A percentile compares a stretch with the other conserved stretches of the same genome.
These are phyloP conservation scores for Plasmodium relictum DNA, from an alignment of 169 alveolate genomes.

Conservation along the genomic window DNA sequence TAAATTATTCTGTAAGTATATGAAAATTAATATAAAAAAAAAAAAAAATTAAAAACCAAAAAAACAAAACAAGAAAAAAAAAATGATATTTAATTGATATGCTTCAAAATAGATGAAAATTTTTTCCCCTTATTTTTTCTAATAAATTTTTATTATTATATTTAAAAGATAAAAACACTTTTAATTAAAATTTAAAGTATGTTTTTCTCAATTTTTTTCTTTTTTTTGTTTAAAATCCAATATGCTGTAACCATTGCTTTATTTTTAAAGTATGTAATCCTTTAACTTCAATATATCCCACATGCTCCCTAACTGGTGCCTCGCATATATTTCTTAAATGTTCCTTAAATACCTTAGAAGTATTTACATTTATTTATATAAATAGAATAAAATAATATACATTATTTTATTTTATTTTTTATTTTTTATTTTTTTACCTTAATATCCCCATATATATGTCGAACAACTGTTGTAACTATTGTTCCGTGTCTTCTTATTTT, in stretches of 20 bases:
- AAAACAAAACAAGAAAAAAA: no score
- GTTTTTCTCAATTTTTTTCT: neutral
- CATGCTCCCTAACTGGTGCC: constrained; percentile 86
- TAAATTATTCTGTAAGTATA: no score
- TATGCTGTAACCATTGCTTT: constrained; percentile 84
- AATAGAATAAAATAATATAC: neutral
- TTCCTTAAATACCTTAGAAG: constrained; percentile 82
- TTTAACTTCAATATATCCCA: constrained; percentile 87
- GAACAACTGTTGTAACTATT: constrained; percentile 86
- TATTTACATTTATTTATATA: neutral
- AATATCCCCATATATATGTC: constrained; percentile 89
- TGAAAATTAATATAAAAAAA: no score
- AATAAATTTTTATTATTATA: no score
- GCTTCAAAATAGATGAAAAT: no score
- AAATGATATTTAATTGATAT: no score
- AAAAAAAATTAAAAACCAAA: no score
- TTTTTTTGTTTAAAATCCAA: constrained; percentile 78
- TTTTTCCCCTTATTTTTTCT: no score
- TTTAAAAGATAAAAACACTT: neutral
- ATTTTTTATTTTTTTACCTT: constrained; percentile 68
- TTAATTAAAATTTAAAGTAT: neutral
- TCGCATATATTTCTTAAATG: constrained; percentile 85
- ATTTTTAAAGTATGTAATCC: constrained; percentile 86
- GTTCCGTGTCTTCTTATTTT: constrained; percentile 89
- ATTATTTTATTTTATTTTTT: neutral